Conservation (phyloP, 805 yeast species). For the Lachancea dasiensis region DNA sequence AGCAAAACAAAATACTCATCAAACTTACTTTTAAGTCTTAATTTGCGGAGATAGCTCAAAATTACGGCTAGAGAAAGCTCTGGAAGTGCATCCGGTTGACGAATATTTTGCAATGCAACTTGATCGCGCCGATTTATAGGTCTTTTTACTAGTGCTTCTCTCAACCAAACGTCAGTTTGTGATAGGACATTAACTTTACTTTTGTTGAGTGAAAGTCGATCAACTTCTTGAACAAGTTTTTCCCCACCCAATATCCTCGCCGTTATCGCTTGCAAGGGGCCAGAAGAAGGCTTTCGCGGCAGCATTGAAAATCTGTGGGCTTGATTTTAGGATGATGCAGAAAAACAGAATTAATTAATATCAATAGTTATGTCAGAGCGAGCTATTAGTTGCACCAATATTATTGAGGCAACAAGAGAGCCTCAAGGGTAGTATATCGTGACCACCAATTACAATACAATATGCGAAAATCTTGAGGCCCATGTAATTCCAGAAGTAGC, state of each 20-base stretch:
- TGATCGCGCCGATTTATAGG: neutral
- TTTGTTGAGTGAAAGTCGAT: neutral
- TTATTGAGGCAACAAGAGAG: too few species aligned
- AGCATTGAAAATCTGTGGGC: conserved; percentile 1
- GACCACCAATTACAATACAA: too few species aligned
- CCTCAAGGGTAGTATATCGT: too few species aligned
- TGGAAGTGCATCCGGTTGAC: neutral
- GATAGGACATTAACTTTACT: neutral
- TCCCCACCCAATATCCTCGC: conserved; percentile 8
- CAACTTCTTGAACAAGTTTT: conserved; percentile 1
- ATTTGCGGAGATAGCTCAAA: conserved; percentile 19
- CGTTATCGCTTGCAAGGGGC: conserved; percentile 1
- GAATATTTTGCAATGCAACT: neutral
- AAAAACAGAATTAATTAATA: too few species aligned
- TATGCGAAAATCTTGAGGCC: too few species aligned
- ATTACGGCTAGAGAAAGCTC: conserved; percentile 15
- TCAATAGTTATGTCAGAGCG: too few species aligned
- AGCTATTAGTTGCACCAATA: too few species aligned
- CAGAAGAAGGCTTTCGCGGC: neutral
- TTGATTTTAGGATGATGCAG: too few species aligned
- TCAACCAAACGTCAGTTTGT: conserved; percentile 20
- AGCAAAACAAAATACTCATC: conserved; percentile 20
- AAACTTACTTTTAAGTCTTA: conserved; percentile 16
- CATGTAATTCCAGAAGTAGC: too few species aligned
- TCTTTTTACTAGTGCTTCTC: conserved; percentile 12